Percentiles rank a stretch among this genome's conserved stretches.
Evolutionary conservation across 108 stramenopile species (phyloP).

Genomic region (Aurantiochytrium sp.): DNA sequence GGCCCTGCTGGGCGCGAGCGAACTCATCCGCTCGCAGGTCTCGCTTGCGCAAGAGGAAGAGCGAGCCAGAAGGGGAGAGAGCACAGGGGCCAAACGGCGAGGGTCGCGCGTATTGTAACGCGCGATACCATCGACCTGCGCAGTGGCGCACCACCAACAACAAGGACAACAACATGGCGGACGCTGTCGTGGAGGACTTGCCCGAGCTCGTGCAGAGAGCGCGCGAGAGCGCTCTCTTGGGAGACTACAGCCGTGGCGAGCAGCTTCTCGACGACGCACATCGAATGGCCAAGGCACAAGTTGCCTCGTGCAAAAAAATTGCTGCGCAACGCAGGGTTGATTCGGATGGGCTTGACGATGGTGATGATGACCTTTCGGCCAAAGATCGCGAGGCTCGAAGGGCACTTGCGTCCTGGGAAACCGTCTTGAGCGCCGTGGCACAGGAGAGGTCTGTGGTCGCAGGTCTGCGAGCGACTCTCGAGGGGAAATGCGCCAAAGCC

Average conservation of each 20-base stretch:
- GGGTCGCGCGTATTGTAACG: background rate
- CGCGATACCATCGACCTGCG: background rate
- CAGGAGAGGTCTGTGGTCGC: background rate
- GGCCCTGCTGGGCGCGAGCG: too few species aligned
- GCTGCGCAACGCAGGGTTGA: background rate
- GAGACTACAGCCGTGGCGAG: background rate
- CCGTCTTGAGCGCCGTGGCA: background rate
- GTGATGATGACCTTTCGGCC: background rate
- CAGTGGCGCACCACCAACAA: background rate
- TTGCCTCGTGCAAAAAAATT: background rate
- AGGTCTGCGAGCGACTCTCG: background rate
- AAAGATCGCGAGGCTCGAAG: background rate
- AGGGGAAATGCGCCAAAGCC: background rate
- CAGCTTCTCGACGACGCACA: background rate
- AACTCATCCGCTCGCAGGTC: too few species aligned
- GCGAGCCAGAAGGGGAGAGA: background rate
- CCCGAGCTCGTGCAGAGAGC: background rate
- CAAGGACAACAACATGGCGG: background rate
- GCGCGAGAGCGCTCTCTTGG: background rate
- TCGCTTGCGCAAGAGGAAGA: too few species aligned
- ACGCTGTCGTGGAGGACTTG: background rate
- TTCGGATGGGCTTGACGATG: background rate
- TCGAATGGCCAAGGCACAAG: background rate
- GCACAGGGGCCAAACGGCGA: background rate
- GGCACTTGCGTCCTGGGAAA: background rate